These are phyloP conservation scores for Ogataea thermomethanolica DNA, from an alignment of 805 yeast species.

Conservation along the genomic window DNA sequence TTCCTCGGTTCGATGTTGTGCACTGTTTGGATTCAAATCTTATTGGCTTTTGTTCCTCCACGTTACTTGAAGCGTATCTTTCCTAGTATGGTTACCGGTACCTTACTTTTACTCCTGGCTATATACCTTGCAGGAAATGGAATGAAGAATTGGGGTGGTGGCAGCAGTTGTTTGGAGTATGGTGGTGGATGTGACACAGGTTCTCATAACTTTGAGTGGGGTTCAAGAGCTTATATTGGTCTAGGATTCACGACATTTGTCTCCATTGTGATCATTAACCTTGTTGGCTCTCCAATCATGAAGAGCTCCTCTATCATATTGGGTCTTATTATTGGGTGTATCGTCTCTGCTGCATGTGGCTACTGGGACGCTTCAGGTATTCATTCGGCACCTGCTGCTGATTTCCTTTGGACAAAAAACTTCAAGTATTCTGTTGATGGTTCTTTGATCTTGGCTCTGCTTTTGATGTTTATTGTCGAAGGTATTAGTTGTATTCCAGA, in stretches of 20 bases:
- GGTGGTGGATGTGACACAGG: constrained; percentile 40
- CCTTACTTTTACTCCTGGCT: constrained; percentile 78
- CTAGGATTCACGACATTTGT: constrained; percentile 70
- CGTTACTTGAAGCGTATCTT: constrained; percentile 56
- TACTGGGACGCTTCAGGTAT: constrained; percentile 58
- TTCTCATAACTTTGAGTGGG: constrained; percentile 57
- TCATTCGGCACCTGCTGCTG: constrained; percentile 65
- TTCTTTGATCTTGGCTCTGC: constrained; percentile 69
- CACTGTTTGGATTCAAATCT: constrained; percentile 65
- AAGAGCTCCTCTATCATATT: constrained; percentile 77
- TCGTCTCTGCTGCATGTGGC: constrained; percentile 82
- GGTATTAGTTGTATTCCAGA: constrained; percentile 86
- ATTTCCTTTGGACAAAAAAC: constrained; percentile 78
- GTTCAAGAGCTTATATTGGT: constrained; percentile 72
- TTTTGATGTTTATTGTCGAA: constrained; percentile 67
- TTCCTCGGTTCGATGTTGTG: constrained; percentile 65
- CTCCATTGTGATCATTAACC: constrained; percentile 64
- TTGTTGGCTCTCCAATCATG: constrained; percentile 82
- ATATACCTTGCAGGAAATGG: constrained; percentile 59
- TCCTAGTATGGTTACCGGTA: constrained; percentile 83
- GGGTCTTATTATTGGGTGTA: constrained; percentile 75
- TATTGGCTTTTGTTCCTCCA: constrained; percentile 68
- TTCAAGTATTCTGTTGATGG: constrained; percentile 68
- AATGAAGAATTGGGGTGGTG: constrained; percentile 78
- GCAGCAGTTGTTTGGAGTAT: constrained; percentile 54